Evolutionary conservation across 2,329 filamentous ascomycete genomes (phyloP).

Genomic region (Fusarium aywerte): DNA sequence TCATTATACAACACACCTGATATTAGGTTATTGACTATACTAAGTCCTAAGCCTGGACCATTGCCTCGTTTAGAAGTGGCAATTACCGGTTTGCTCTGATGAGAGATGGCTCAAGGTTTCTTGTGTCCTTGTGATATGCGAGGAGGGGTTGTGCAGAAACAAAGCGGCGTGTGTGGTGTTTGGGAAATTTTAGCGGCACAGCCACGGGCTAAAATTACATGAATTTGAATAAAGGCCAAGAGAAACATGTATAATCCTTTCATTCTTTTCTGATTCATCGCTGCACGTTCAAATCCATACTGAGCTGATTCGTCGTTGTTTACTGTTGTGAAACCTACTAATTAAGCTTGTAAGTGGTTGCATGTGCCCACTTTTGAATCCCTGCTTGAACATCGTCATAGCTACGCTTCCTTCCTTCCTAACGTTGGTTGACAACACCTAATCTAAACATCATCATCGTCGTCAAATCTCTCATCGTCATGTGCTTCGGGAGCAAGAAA

Average conservation of each 20-base stretch:
- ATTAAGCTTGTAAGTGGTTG: slow-evolving; percentile 34
- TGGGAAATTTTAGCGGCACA: slow-evolving; percentile 24
- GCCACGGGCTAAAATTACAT: slow-evolving; percentile 22
- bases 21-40: neutral
- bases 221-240: slow-evolving; percentile 11
- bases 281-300: neutral
- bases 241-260: neutral
- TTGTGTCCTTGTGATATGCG: slow-evolving; percentile 6
- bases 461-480: slow-evolving; percentile 38
- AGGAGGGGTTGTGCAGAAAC: slow-evolving; percentile 28
- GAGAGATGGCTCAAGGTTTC: too few relatives aligned
- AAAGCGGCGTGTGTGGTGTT: slow-evolving; percentile 35
- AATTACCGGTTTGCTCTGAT: neutral
- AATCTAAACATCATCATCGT: neutral
- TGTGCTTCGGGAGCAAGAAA: slow-evolving; percentile 63
- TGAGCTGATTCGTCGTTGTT: slow-evolving; percentile 5
- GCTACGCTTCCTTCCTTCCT: neutral
- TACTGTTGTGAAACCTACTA: neutral
- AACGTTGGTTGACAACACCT: neutral
- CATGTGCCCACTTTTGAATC: slow-evolving; percentile 25
- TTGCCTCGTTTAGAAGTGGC: neutral
- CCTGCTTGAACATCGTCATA: slow-evolving; percentile 29
- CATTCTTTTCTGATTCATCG: neutral
- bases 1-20: neutral
- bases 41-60: neutral